Percentiles rank a stretch among this genome's conserved stretches.
Evolutionary conservation across 2,329 filamentous ascomycete species (phyloP).

Genomic region (Aspergillus ruber): DNA sequence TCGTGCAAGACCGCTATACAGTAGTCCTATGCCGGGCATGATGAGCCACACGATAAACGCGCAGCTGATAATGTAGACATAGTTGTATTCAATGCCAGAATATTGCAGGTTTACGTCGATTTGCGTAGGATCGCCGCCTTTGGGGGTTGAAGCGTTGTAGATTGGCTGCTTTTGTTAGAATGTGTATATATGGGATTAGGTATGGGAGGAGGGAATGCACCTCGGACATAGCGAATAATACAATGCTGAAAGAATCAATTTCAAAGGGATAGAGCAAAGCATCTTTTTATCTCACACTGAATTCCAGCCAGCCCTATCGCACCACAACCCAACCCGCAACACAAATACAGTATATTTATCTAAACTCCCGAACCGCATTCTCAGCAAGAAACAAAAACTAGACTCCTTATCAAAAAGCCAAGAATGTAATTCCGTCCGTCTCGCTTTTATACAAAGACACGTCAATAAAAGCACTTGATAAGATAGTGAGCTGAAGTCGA

Average conservation of each 20-base stretch:
- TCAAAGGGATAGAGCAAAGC: not conserved
- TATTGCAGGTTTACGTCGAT: constrained; percentile 56
- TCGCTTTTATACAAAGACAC: not conserved
- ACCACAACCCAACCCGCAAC: no score
- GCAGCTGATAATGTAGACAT: constrained; percentile 53
- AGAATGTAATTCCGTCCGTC: not conserved
- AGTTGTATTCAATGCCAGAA: constrained; percentile 54
- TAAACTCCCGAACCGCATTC: no score
- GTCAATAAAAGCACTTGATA: not conserved
- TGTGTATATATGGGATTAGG: not conserved
- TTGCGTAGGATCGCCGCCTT: constrained; percentile 49
- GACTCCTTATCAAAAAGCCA: not conserved
- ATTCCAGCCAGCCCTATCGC: no score
- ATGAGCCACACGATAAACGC: constrained; percentile 60
- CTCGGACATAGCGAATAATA: not conserved
- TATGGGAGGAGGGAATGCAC: not conserved
- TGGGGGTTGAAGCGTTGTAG: constrained; percentile 37
- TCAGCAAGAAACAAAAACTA: no score
- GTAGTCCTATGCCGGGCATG: constrained; percentile 59
- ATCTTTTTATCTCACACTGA: no score
- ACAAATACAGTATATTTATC: no score
- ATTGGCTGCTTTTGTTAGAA: constrained; percentile 18
- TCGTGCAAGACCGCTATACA: constrained; percentile 58
- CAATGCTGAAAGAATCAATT: not conserved
- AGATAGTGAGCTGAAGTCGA: not conserved